Base-by-base conservation (phyloP, 257 asterid species). In the Solanum neorickii region DNA sequence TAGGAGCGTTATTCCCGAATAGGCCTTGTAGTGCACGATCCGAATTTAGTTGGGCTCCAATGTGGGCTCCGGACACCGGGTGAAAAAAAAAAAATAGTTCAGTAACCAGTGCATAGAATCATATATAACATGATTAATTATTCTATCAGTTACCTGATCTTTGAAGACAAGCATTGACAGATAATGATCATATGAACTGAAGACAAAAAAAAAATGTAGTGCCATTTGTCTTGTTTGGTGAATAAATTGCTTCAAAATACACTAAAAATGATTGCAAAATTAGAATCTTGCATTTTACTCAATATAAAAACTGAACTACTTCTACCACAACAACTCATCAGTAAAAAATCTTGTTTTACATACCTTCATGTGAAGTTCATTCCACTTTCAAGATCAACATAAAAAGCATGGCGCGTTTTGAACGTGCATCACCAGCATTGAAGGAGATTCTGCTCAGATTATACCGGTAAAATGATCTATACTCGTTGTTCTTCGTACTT, bases 381-480 rank as follows among this genome's bases (percentile, higher is more conserved):
- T 59, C 31, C 83, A 44, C n/a, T 27, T 73, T 29, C 62, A 35
- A 70, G 47, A 78, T 74, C 59, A 37, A 77, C 44, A 10, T 59
- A 62, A 9, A 29, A 65, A 80, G 70, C 31, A 93, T 95, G 98
- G 93, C 95, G 84, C 94, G 92, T 89, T 95, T 94, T 87, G 95
- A 95, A 88, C 95, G 97, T 92, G 95, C 94, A 76, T 97, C 99
- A 31, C 98, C 98, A 59, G 96, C 96, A 85, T 82, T 94, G 92
- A 94, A 90, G 91, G 98, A 93, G 92, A 89, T 97, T 88, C 95
- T 97, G 83, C 93, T 94, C 83, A 93, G 89, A 87, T 86, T 94
- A 86, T 94, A 97, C 94, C 90, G 94, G 98, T 95, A 89, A 83
- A 87, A 29, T n/a, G 66, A 84, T 37, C 82, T 41, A 27, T 56